Percentiles rank a stretch among this genome's conserved stretches.
Conservation (phyloP, 768 basidiomycete species). For the Porphyrellus cyaneotinctus region DNA sequence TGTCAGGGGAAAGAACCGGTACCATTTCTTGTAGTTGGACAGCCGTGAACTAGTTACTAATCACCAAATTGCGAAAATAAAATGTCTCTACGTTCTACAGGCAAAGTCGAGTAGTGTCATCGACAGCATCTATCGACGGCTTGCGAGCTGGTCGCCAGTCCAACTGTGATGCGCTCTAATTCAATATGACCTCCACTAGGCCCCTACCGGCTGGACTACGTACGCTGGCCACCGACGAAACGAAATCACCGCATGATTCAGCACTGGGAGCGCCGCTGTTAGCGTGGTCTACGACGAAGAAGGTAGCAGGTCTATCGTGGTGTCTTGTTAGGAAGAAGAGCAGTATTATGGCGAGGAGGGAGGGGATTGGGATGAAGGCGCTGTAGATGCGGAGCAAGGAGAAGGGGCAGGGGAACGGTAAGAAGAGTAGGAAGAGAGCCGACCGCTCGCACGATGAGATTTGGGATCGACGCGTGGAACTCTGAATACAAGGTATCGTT, state of each 20-base stretch:
- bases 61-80: too few relatives aligned
- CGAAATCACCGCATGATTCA: slow-evolving; percentile 30
- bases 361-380: slow-evolving; percentile 24
- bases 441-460: slow-evolving; percentile 69
- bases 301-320: neutral
- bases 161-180: slow-evolving; percentile 24
- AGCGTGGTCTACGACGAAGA: slow-evolving; percentile 33
- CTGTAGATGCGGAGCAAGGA: slow-evolving; percentile 31
- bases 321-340: neutral
- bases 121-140: too few relatives aligned
- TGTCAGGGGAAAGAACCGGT: slow-evolving; percentile 28
- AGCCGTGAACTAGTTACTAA: too few relatives aligned
- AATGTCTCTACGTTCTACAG: too few relatives aligned
- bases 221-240: slow-evolving; percentile 34
- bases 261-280: slow-evolving; percentile 34
- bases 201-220: neutral
- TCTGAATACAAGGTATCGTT: slow-evolving; percentile 66
- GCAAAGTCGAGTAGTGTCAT: too few relatives aligned
- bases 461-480: slow-evolving; percentile 88
- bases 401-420: slow-evolving; percentile 38
- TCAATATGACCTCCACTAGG: slow-evolving; percentile 23
- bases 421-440: slow-evolving; percentile 51
- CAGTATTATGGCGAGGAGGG: slow-evolving; percentile 15
- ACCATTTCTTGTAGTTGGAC: slow-evolving; percentile 25
- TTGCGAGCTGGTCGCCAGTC: too few relatives aligned